Base-by-base conservation (phyloP, 495 filamentous ascomycete species). In the Penicillium atrosanguineum region DNA sequence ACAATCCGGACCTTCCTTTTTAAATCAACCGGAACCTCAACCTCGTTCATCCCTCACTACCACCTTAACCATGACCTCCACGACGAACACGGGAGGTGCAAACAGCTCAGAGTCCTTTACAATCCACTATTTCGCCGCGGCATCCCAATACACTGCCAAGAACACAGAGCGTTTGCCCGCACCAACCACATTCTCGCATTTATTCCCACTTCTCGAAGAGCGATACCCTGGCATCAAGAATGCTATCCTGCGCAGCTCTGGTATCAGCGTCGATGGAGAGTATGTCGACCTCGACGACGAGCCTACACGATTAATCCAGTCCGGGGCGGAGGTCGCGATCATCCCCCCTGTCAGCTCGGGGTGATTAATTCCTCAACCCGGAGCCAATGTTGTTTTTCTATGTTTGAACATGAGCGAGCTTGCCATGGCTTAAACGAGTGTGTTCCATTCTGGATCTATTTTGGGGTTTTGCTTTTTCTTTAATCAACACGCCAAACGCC, bases 341-440 rank as follows among this genome's bases (percentile, higher is more conserved):
- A 97, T 98, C 55, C 94, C 94, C 28, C 94, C 94, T n/a, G 94
- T 97, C 46, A 97, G 94, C 77, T 78, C 74, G 41, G 74, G 74
- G 20, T 78, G 31, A 34, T 34, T 15, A 14, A 2, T 14, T 34
- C 14, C 11, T 14, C 14, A 14, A 4, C 4, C 11, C 28, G 1
- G 28, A 31, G 23, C 5, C 23, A 23, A 23, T 23, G 23, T 31
- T 9, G 1, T 31, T 31, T 31, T 9, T 9, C 7, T 31, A 8
- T 31, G 7, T 34, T 34, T 34, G 11, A 34, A 34, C 9, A 0
- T 0, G 31, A 4, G 31, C 9, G 12, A 34, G 12, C 11, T 34
- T 34, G 8, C 14, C 31, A 34, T 12, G 14, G 12, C 31, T 3
- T 15, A 14, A 34, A 4, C 16, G 38, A 40, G n/a, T 40, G 37